These are phyloP conservation scores for Stenogyne calaminthoides DNA, from an alignment of 305 asterid genomes.

Conservation along the genomic window DNA sequence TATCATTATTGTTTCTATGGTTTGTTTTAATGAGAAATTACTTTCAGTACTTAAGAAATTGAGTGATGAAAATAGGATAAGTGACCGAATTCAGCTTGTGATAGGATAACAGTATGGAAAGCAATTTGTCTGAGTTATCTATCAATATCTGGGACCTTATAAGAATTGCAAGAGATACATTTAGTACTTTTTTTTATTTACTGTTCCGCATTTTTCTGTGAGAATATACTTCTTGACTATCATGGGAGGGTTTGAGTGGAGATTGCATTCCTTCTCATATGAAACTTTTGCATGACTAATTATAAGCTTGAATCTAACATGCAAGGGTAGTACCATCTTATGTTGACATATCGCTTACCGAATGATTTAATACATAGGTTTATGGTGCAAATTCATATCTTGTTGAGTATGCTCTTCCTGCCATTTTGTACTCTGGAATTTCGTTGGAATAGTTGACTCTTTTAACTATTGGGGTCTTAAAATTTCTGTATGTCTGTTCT, in stretches of 20 bases:
- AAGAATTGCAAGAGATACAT: neutral
- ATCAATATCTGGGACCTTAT: neutral
- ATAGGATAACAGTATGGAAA: neutral
- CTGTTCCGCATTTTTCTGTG: too few species aligned
- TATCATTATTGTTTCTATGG: too few species aligned
- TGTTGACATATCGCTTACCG: neutral
- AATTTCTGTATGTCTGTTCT: neutral
- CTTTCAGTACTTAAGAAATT: neutral
- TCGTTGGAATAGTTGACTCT: neutral
- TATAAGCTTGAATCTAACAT: neutral
- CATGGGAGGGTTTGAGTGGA: too few species aligned
- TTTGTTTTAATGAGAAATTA: neutral
- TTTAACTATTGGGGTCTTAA: neutral
- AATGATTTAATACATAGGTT: neutral
- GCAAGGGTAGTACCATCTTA: neutral
- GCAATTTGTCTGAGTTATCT: neutral
- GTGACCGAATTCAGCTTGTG: neutral
- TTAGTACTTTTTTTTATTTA: neutral
- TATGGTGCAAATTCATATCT: neutral
- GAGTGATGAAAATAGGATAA: constrained; percentile 5
- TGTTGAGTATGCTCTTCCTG: neutral
- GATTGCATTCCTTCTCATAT: too few species aligned
- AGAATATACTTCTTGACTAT: too few species aligned
- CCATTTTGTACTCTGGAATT: neutral
- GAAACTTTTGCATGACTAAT: neutral